Evolutionary conservation across 176 grass and related monocot genomes (phyloP).

Genomic region (Elymus sibiricus): DNA sequence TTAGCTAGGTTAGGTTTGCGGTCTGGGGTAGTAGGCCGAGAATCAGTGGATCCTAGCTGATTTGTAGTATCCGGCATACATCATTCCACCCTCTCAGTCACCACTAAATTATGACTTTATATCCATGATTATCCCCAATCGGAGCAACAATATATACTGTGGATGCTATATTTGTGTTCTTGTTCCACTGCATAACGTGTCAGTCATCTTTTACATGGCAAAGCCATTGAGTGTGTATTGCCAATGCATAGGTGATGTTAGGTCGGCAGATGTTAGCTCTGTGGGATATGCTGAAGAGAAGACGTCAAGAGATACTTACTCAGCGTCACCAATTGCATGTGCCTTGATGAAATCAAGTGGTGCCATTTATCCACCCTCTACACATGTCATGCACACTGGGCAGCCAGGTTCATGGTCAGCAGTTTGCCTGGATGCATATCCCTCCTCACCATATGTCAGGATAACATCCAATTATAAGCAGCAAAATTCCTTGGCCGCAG

Average conservation of each 20-base stretch:
- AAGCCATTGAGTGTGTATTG: not conserved
- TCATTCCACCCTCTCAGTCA: not conserved
- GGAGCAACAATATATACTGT: not conserved
- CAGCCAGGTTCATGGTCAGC: constrained; percentile 15
- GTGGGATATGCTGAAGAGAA: not conserved
- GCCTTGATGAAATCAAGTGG: not conserved
- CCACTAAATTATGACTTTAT: constrained; percentile 12
- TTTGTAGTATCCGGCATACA: not conserved
- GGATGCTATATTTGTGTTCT: not conserved
- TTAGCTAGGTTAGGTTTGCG: not conserved
- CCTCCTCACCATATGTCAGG: not conserved
- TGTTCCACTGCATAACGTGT: not conserved
- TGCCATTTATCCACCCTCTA: not conserved
- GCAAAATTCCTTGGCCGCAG: not conserved
- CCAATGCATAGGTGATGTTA: constrained; percentile 20
- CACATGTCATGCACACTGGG: not conserved
- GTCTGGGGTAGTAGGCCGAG: not conserved
- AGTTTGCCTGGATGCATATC: constrained; percentile 6
- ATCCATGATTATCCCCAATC: not conserved
- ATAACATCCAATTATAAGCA: constrained; percentile 18
- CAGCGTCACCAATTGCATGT: not conserved
- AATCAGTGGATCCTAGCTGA: not conserved
- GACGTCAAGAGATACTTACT: not conserved
- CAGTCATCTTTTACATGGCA: not conserved
- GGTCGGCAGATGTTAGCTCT: constrained; percentile 17